Evolutionary conservation across 305 asterid species (phyloP).

Genomic region (Fraxinus sp.): DNA sequence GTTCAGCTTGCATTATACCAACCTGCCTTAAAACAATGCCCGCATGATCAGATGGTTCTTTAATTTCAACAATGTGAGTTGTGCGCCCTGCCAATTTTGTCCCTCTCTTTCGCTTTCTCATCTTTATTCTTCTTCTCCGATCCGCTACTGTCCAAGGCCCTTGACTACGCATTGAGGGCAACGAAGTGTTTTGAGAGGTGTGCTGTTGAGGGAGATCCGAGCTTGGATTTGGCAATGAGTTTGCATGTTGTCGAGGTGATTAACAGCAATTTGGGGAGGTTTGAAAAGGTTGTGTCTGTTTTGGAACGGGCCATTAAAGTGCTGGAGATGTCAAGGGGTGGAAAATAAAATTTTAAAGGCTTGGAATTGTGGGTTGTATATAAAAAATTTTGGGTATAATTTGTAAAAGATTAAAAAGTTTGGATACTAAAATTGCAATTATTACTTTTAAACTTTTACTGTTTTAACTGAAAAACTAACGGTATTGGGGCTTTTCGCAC

Average conservation of each 20-base stretch:
- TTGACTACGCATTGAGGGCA: too few species aligned
- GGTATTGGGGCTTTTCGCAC: too few species aligned
- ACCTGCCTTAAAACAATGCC: slow-evolving; percentile 75
- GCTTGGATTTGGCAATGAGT: slow-evolving; percentile 76
- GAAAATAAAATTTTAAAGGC: too few species aligned
- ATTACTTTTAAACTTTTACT: too few species aligned
- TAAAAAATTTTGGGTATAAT: too few species aligned
- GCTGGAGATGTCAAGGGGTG: slow-evolving; percentile 77
- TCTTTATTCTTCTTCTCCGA: slow-evolving; percentile 30
- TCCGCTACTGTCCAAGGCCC: slow-evolving; percentile 12
- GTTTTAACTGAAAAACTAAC: too few species aligned
- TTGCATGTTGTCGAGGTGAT: slow-evolving; percentile 91
- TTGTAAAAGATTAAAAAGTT: too few species aligned
- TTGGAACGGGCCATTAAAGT: slow-evolving; percentile 83
- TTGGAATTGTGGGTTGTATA: too few species aligned
- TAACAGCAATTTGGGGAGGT: slow-evolving; percentile 78
- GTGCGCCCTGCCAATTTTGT: slow-evolving; percentile 21
- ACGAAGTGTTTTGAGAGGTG: too few species aligned
- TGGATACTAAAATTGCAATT: too few species aligned
- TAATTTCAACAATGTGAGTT: slow-evolving; percentile 66
- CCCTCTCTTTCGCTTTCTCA: slow-evolving; percentile 39
- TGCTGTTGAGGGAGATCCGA: slow-evolving; percentile 57
- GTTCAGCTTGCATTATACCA: not conserved
- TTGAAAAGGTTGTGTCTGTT: slow-evolving; percentile 87
- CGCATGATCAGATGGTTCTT: slow-evolving; percentile 56